Conservation (phyloP, 768 basidiomycete genomes). For the Russula abietina region DNA sequence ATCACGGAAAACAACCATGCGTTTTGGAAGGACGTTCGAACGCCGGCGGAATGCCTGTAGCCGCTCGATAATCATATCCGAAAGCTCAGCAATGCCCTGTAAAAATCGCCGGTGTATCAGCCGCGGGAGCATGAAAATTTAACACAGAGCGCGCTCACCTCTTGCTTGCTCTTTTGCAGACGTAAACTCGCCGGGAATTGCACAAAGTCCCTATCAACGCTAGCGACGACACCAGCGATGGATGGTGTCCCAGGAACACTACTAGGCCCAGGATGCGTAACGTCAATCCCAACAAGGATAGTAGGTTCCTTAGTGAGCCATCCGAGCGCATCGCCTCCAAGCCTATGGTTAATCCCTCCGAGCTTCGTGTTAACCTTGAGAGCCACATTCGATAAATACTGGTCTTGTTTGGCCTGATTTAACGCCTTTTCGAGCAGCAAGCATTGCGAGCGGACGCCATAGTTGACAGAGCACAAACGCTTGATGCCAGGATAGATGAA, state of each 20-base stretch:
- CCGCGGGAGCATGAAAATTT: no score
- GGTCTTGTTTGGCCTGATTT: conserved; percentile 54
- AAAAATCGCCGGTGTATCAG: neutral
- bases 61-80: conserved; percentile 66
- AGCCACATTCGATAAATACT: conserved; percentile 78
- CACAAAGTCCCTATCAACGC: conserved; percentile 58
- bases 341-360: conserved; percentile 69
- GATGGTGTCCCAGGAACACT: conserved; percentile 70
- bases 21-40: conserved; percentile 48
- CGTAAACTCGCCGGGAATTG: conserved; percentile 73
- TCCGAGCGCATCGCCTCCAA: conserved; percentile 48
- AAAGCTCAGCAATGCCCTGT: conserved; percentile 68
- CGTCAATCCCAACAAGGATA: conserved; percentile 83
- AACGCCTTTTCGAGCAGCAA: conserved; percentile 62
- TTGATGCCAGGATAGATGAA: conserved; percentile 80
- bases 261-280: conserved; percentile 69
- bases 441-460: conserved; percentile 74
- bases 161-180: conserved; percentile 52
- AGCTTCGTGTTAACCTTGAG: conserved; percentile 81
- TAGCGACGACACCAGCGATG: conserved; percentile 79
- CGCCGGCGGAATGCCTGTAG: conserved; percentile 50
- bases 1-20: conserved; percentile 71
- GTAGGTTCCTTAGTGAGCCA: conserved; percentile 66
- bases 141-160: conserved; percentile 27
- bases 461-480: conserved; percentile 62